Percentiles rank a stretch among this genome's conserved stretches.
Evolutionary conservation across 1,284 basidiomycete species (phyloP).

Genomic region (Psilocybe mexicana): DNA sequence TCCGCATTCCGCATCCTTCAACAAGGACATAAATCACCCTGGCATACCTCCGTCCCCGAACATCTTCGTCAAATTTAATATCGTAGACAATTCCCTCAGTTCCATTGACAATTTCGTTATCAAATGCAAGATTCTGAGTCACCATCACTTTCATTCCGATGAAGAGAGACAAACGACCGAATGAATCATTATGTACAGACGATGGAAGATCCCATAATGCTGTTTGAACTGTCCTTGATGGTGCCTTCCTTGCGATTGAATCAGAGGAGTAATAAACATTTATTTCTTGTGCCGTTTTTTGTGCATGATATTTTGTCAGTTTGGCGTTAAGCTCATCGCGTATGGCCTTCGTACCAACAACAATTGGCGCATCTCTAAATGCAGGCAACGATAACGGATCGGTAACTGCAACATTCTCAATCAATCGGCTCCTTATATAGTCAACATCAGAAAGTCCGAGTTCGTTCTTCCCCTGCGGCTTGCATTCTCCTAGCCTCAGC

Average conservation of each 20-base stretch:
- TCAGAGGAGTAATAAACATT: neutral
- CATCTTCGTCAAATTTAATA: conserved; percentile 17
- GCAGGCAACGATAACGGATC: neutral
- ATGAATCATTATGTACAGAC: neutral
- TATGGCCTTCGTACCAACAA: conserved; percentile 14
- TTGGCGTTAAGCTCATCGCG: conserved; percentile 13
- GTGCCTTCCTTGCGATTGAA: neutral
- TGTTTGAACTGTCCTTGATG: neutral
- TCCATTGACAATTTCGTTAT: conserved; percentile 27
- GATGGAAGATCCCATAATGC: conserved; percentile 12
- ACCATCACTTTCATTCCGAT: conserved; percentile 32
- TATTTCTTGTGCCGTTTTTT: too few species aligned
- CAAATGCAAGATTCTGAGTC: conserved; percentile 26
- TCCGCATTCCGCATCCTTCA: conserved; percentile 1
- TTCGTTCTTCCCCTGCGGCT: too few species aligned
- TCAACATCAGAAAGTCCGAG: neutral
- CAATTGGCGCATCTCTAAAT: conserved; percentile 12
- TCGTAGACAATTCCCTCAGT: conserved; percentile 20
- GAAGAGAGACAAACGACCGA: conserved; percentile 15
- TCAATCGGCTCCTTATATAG: neutral
- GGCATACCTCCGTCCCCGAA: neutral
- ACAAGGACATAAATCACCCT: conserved; percentile 9
- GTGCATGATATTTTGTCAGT: conserved; percentile 7
- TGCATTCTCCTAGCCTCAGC: conserved; percentile 2
- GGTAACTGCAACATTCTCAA: neutral